Conservation (phyloP, 2,329 filamentous ascomycete species). For the Didymella segeticola region DNA sequence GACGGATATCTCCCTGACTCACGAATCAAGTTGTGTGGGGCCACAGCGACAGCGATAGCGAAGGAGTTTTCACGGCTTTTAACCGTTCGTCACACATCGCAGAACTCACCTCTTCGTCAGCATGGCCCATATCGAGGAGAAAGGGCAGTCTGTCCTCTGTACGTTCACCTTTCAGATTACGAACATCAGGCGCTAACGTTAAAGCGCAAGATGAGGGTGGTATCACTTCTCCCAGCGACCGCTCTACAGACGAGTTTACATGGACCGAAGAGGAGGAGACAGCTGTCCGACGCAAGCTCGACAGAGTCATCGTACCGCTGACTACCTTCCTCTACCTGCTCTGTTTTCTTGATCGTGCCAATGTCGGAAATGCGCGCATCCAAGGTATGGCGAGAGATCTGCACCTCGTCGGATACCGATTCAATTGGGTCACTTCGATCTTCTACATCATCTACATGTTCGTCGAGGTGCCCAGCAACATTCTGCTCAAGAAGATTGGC, state of each 20-base stretch:
- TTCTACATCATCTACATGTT: slow-evolving; percentile 66
- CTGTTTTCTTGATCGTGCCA: slow-evolving; percentile 56
- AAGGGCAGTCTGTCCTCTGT: slow-evolving; percentile 12
- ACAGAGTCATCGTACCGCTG: slow-evolving; percentile 60
- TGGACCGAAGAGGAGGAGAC: slow-evolving; percentile 62
- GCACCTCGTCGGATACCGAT: slow-evolving; percentile 56
- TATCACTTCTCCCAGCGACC: slow-evolving; percentile 29
- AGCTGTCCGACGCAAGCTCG: slow-evolving; percentile 59
- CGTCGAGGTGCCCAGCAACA: slow-evolving; percentile 63
- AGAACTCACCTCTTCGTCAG: not conserved
- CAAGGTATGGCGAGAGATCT: slow-evolving; percentile 61
- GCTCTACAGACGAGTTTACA: slow-evolving; percentile 45
- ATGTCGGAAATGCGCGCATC: slow-evolving; percentile 64
- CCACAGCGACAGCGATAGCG: slow-evolving; percentile 14
- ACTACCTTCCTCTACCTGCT: slow-evolving; percentile 62
- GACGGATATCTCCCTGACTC: slow-evolving; percentile 13
- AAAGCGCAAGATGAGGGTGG: slow-evolving; percentile 10
- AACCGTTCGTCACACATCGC: not conserved
- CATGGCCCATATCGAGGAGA: slow-evolving; percentile 9
- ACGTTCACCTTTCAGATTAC: not conserved
- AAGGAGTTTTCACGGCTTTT: slow-evolving; percentile 5
- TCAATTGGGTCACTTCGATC: slow-evolving; percentile 65
- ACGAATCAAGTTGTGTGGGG: slow-evolving; percentile 24
- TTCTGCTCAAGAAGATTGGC: slow-evolving; percentile 62
- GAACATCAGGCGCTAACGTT: not conserved